phyloP scores from a whole-genome alignment of 2,329 filamentous ascomycete species.

The Penicillium sp. region DNA sequence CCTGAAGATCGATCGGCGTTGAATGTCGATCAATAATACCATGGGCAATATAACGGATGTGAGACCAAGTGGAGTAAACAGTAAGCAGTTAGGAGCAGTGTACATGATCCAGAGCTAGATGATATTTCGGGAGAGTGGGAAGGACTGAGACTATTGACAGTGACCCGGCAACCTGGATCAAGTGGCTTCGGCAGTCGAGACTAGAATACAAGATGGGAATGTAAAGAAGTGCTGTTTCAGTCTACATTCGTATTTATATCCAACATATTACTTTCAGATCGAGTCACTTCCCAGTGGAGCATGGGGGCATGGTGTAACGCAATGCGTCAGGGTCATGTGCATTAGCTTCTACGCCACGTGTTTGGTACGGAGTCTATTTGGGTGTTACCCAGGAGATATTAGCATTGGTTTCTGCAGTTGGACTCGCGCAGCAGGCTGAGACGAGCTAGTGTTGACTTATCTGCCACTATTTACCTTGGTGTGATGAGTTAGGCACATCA shows the following conservation, averaged over 20 bases:
- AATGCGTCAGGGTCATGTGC: neutral
- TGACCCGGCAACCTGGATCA: neutral
- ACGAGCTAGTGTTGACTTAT: conserved; percentile 16
- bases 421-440: conserved; percentile 1
- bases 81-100: neutral
- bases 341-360: neutral
- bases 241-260: neutral
- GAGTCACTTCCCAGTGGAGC: neutral
- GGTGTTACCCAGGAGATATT: neutral
- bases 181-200: neutral
- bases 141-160: neutral
- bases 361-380: neutral
- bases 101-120: neutral
- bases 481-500: conserved; percentile 8
- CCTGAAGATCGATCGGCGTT: conserved; percentile 14
- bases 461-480: conserved; percentile 17
- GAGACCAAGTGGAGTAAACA: conserved; percentile 6
- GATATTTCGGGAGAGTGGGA: neutral
- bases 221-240: neutral
- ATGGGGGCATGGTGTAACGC: neutral
- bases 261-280: neutral
- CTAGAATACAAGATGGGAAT: neutral
- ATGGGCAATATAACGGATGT: neutral
- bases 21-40: neutral
- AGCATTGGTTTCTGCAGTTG: neutral